Conservation (phyloP, 2,329 filamentous ascomycete genomes). For the Penicillium paneum region DNA sequence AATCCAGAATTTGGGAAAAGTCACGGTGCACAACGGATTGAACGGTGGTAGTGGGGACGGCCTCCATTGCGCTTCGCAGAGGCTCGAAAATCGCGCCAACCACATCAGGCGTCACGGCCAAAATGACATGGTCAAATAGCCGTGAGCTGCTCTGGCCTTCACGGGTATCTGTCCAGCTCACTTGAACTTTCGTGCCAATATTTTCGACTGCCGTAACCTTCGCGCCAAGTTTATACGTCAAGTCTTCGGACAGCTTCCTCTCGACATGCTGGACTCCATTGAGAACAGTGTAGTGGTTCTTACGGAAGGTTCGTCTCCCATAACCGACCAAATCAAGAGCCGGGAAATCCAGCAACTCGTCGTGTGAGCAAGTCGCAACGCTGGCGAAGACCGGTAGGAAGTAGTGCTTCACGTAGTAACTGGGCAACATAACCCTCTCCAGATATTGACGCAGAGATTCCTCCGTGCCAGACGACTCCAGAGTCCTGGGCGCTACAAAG, state of each 20-base stretch:
- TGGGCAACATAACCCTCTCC: conserved; percentile 50
- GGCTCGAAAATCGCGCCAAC: conserved; percentile 49
- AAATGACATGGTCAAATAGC: conserved; percentile 51
- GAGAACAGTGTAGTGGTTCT: conserved; percentile 52
- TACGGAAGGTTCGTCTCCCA: conserved; percentile 47
- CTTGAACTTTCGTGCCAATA: conserved; percentile 15
- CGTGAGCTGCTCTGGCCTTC: conserved; percentile 28
- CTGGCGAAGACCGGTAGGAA: conserved; percentile 55
- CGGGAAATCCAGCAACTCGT: conserved; percentile 51
- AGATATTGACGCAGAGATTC: conserved; percentile 53
- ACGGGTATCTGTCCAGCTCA: conserved; percentile 17
- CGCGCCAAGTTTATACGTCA: conserved; percentile 44
- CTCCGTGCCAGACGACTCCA: conserved; percentile 7
- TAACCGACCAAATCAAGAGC: conserved; percentile 54
- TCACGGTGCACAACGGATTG: conserved; percentile 37
- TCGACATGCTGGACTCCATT: conserved; percentile 53
- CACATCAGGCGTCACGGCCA: conserved; percentile 55
- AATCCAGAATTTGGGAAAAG: conserved; percentile 11
- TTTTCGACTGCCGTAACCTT: conserved; percentile 24
- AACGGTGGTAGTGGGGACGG: conserved; percentile 41
- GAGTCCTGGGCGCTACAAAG: conserved; percentile 39
- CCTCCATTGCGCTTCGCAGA: conserved; percentile 23
- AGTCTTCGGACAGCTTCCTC: conserved; percentile 41
- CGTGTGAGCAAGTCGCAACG: conserved; percentile 55
- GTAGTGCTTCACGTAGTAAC: conserved; percentile 49